Evolutionary conservation across 2,329 filamentous ascomycete genomes (phyloP).

Genomic region (Atkinsonella texensis): DNA sequence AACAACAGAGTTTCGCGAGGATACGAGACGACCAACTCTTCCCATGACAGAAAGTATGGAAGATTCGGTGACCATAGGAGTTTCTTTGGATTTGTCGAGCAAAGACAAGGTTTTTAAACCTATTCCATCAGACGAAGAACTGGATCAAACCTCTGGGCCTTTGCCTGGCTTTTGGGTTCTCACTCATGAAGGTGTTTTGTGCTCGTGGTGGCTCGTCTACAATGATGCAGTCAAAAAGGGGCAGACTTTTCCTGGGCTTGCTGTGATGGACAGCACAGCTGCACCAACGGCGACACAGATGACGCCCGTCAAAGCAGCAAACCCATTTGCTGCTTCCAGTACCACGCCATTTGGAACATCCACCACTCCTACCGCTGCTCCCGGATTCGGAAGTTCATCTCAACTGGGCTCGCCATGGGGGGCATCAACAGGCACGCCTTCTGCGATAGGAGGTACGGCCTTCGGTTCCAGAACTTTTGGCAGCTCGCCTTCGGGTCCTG

Average conservation of each 20-base stretch:
- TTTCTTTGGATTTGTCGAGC: slow-evolving; percentile 72
- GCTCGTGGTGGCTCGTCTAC: slow-evolving; percentile 87
- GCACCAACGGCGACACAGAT: slow-evolving; percentile 18
- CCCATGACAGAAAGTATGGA: slow-evolving; percentile 51
- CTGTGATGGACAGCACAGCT: slow-evolving; percentile 29
- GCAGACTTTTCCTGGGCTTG: slow-evolving; percentile 60
- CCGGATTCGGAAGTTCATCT: slow-evolving; percentile 36
- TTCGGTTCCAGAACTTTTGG: slow-evolving; percentile 37
- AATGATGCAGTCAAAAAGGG: slow-evolving; percentile 69
- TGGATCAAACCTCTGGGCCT: slow-evolving; percentile 66
- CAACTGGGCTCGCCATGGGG: slow-evolving; percentile 45
- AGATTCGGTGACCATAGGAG: slow-evolving; percentile 68
- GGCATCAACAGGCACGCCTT: slow-evolving; percentile 16
- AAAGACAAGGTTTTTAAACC: slow-evolving; percentile 69
- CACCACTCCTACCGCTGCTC: slow-evolving; percentile 18
- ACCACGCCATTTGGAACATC: slow-evolving; percentile 30
- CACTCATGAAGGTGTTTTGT: slow-evolving; percentile 78
- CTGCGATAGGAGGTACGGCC: slow-evolving; percentile 22
- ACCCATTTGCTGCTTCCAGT: slow-evolving; percentile 18
- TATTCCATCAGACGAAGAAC: slow-evolving; percentile 62
- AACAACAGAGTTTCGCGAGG: slow-evolving; percentile 58
- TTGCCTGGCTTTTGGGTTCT: slow-evolving; percentile 75
- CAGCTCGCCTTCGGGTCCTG: slow-evolving; percentile 21
- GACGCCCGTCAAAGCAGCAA: slow-evolving; percentile 18
- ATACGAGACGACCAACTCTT: slow-evolving; percentile 62